Base-by-base conservation (phyloP, 2,329 filamentous ascomycete species). In the Ceratocystis ficicola region DNA sequence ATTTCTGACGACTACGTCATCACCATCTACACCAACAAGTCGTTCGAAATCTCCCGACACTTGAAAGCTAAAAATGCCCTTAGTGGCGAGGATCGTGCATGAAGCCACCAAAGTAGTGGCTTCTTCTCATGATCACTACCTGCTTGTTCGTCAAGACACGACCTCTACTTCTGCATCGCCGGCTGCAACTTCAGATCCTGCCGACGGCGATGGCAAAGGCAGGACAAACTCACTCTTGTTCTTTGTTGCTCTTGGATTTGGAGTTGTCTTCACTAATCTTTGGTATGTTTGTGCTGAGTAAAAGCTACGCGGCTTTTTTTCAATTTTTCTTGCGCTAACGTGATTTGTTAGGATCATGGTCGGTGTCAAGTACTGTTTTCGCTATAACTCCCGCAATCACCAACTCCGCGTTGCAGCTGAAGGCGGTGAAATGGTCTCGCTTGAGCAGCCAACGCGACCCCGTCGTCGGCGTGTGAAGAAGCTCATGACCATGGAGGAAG, bases 361-460 rank as follows among this genome's bases (percentile, higher is more conserved):
- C 68, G 94, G 94, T 71, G 94, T 99, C 68, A 99, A 99, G 78
- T 99, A 99, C 76, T 99, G 94, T 78, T 99, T 99, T 77, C 84
- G 94, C 71, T 97, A 99, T 76, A 97, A 97, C 76, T 92, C 94
- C 71, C 87, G 94, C 67, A 95, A 95, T 73, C 87, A 94, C 63
- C 86, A 87, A 68, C 78, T 90, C 72, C 86, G 90, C 78, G 83
- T 77, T 78, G 32, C 62, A n/a, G 89, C 80, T 70, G 89, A 91
- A 71, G 89, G 92, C 70, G 88, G 89, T 73, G 92, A 96, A 69
- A 89, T 88, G 17, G 95, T 99, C 72, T 91, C 91, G 69, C 79
- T 99, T 69, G 84, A 92, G 67, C 83, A 87, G 66, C 91, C 97
- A 83, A 89, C 90, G 67, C 76, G 90, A 68, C 87, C 90, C 63